Evolutionary conservation across 305 asterid species (phyloP).

Genomic region (Solanum hybrid): DNA sequence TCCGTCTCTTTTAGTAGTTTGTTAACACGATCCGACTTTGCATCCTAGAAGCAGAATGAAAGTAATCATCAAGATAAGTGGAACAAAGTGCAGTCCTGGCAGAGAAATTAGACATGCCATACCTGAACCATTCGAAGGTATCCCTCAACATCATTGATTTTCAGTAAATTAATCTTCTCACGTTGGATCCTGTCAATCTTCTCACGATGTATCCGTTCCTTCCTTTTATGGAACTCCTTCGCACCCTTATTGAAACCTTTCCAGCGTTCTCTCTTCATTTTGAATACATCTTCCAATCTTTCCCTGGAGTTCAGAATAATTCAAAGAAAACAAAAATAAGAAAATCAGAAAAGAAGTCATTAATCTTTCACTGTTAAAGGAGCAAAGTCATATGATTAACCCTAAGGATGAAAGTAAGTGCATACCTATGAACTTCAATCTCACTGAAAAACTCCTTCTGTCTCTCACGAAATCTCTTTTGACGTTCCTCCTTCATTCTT

Average conservation of each 20-base stretch:
- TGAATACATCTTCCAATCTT: slow-evolving; percentile 81
- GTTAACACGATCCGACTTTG: slow-evolving; percentile 92
- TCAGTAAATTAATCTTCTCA: slow-evolving; percentile 89
- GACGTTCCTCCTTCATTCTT: slow-evolving; percentile 98
- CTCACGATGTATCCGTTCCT: slow-evolving; percentile 93
- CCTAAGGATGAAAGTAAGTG: not conserved
- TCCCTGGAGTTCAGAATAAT: slow-evolving; percentile 48
- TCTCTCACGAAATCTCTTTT: slow-evolving; percentile 80
- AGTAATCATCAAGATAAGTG: slow-evolving; percentile 2
- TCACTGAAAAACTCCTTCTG: slow-evolving; percentile 96
- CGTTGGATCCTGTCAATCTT: slow-evolving; percentile 98
- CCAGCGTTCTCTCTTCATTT: slow-evolving; percentile 91
- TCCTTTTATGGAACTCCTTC: slow-evolving; percentile 94
- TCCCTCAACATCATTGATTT: slow-evolving; percentile 98
- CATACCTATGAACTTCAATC: slow-evolving; percentile 89
- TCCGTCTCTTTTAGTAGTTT: slow-evolving; percentile 94
- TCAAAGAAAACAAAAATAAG: not conserved
- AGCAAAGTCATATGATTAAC: not conserved
- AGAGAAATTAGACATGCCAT: not conserved
- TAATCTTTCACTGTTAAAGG: not conserved
- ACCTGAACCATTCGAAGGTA: slow-evolving; percentile 99
- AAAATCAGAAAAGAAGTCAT: not conserved
- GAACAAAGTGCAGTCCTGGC: not conserved
- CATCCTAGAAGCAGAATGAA: slow-evolving; percentile 55
- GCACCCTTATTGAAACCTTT: slow-evolving; percentile 77